phyloP scores from a whole-genome alignment of 2,329 filamentous ascomycete species.

The Thyridium curvatum region DNA sequence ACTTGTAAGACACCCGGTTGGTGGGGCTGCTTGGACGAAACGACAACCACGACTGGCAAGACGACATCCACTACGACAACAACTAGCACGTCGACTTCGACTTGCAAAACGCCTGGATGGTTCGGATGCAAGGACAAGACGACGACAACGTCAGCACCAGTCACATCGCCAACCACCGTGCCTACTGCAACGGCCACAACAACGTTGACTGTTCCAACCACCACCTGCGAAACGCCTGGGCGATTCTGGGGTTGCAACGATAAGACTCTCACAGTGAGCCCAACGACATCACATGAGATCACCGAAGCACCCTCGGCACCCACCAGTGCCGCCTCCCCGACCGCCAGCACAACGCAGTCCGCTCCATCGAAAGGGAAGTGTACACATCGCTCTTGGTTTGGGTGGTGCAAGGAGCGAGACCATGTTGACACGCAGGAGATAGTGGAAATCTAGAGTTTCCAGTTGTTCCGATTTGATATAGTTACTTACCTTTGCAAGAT shows the following conservation, averaged over 20 bases:
- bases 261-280: slow-evolving; percentile 4
- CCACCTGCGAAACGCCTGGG: slow-evolving; percentile 45
- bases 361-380: slow-evolving; percentile 21
- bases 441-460: slow-evolving; percentile 21
- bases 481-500: too few species aligned
- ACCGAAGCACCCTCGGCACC: too few species aligned
- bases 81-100: slow-evolving; percentile 42
- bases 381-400: slow-evolving; percentile 30
- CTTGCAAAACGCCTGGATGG: slow-evolving; percentile 58
- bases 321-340: slow-evolving; percentile 22
- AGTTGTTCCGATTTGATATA: too few species aligned
- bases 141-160: slow-evolving; percentile 27
- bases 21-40: slow-evolving; percentile 75
- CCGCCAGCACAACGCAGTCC: slow-evolving; percentile 15
- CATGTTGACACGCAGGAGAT: slow-evolving; percentile 14
- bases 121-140: slow-evolving; percentile 57
- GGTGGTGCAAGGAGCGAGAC: slow-evolving; percentile 32
- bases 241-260: slow-evolving; percentile 29
- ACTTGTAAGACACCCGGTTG: slow-evolving; percentile 87
- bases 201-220: slow-evolving; percentile 16
- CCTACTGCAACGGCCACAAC: slow-evolving; percentile 20
- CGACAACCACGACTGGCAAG: slow-evolving; percentile 41
- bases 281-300: slow-evolving; percentile 11
- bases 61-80: slow-evolving; percentile 29
- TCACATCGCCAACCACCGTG: slow-evolving; percentile 25